phyloP scores from a whole-genome alignment of 257 asterid species.

The Ilex asprella region DNA sequence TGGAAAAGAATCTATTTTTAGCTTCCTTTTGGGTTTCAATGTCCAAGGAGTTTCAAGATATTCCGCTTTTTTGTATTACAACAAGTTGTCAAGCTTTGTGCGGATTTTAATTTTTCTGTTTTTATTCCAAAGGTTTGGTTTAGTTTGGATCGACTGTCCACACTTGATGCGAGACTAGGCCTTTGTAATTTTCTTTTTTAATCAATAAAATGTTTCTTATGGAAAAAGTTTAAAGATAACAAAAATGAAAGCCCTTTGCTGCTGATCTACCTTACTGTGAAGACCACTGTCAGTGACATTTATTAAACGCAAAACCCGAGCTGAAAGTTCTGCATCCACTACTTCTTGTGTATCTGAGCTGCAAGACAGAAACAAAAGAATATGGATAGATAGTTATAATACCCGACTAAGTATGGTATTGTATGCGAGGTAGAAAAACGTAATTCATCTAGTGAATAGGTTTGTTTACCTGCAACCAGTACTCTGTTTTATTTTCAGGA shows the following conservation, averaged over 20 bases:
- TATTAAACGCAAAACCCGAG: slow-evolving; percentile 81
- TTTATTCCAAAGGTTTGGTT: too few species aligned
- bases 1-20: too few species aligned
- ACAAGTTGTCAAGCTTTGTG: too few species aligned
- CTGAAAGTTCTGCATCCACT: slow-evolving; percentile 92
- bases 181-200: background rate
- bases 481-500: slow-evolving; percentile 67
- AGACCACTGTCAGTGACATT: slow-evolving; percentile 82
- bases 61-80: too few species aligned
- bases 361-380: slow-evolving; percentile 18
- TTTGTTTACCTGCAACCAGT: slow-evolving; percentile 66
- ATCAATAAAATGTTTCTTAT: background rate
- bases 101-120: too few species aligned
- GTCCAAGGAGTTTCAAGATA: too few species aligned
- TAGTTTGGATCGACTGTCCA: too few species aligned
- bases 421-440: background rate
- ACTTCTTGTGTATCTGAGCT: slow-evolving; percentile 91
- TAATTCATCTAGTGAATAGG: background rate
- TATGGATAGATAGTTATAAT: background rate
- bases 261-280: slow-evolving; percentile 64
- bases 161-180: background rate
- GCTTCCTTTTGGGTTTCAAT: too few species aligned
- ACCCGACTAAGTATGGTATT: background rate
- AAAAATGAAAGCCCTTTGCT: background rate
- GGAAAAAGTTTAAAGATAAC: slow-evolving; percentile 2